phyloP scores from a whole-genome alignment of 1,284 basidiomycete species.

The Paramarasmius palmivorus region DNA sequence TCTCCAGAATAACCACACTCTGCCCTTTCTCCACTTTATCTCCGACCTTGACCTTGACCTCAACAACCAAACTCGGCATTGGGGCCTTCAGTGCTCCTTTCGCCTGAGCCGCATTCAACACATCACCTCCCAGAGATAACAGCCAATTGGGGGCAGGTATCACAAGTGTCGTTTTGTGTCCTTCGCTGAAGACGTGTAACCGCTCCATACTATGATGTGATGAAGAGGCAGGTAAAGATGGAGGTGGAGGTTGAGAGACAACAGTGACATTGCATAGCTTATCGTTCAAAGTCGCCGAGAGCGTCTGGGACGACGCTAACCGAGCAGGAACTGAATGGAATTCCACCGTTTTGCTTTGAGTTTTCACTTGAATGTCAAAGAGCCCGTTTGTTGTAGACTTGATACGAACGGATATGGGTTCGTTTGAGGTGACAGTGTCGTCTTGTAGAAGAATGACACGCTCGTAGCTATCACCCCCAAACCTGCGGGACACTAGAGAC shows the following conservation, averaged over 20 bases:
- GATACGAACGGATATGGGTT: conserved; percentile 47
- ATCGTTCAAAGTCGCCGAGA: conserved; percentile 52
- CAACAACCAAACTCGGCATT: conserved; percentile 90
- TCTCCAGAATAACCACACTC: conserved; percentile 83
- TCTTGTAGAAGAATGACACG: conserved; percentile 62
- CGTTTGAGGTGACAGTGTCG: conserved; percentile 38
- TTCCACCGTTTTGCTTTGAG: conserved; percentile 31
- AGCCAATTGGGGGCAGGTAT: conserved; percentile 70
- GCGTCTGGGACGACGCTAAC: conserved; percentile 49
- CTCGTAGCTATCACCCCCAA: conserved; percentile 71
- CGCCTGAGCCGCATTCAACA: conserved; percentile 37
- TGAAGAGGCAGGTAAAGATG: conserved; percentile 48
- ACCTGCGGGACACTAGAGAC: conserved; percentile 67
- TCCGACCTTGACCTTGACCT: conserved; percentile 77
- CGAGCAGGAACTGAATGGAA: conserved; percentile 57
- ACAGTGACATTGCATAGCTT: conserved; percentile 58
- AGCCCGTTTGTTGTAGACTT: conserved; percentile 38
- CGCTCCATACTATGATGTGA: conserved; percentile 61
- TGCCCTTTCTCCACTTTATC: conserved; percentile 82
- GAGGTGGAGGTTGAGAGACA: conserved; percentile 64
- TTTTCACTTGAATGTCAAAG: conserved; percentile 58
- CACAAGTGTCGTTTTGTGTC: conserved; percentile 58
- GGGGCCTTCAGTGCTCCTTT: conserved; percentile 70
- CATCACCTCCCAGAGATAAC: conserved; percentile 58
- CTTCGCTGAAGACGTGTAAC: conserved; percentile 67